Base-by-base conservation (phyloP, 2,329 filamentous ascomycete species). In the Talaromyces pinophilus region DNA sequence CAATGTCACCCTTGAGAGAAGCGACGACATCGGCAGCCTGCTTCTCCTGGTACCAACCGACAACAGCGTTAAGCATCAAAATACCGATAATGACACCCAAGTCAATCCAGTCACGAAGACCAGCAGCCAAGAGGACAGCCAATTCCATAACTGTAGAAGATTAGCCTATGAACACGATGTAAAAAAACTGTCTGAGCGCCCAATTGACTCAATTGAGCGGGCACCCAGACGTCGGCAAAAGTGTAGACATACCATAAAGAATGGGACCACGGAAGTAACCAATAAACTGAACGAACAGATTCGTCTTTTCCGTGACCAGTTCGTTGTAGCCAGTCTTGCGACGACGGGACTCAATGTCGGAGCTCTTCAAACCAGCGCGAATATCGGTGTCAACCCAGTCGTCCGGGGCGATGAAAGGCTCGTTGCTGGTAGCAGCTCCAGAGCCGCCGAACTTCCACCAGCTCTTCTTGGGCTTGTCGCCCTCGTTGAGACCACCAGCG, bases 11-110 rank as follows among this genome's bases (percentile, higher is more conserved):
- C 82, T 90, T 90, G 68, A 91, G 81, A 69, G 83, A 86, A 50
- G 88, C 88, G 72, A 90, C 88, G 71, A 90, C 88, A 79, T 91
- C 88, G 69, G 88, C 88, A 71, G 88, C 89, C 78, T 90, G 88
- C 81, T 91, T 91, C 79, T 91, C 88, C 76, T 91, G 89, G 77
- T 91, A 91, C 85, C 88, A 91, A 81, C 89, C 89, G 76, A 91
- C 88, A 71, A 87, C 81, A 68, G 88, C 89, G 80, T 91, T 91
- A 68, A 91, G 87, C 75, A 88, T 73, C 65, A 91, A 81, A 77
- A 91, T 91, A 81, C 85, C 89, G 72, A 88, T 85, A 76, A 91
- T 91, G 78, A 91, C 87, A 83, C 87, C 88, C 71, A 90, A 85
- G 79, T 91, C 89, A 70, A 90, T 83, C 88, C 88, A 91, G 78